Base-by-base conservation (phyloP, 2,329 filamentous ascomycete genomes). In the Ophiostoma ips region DNA sequence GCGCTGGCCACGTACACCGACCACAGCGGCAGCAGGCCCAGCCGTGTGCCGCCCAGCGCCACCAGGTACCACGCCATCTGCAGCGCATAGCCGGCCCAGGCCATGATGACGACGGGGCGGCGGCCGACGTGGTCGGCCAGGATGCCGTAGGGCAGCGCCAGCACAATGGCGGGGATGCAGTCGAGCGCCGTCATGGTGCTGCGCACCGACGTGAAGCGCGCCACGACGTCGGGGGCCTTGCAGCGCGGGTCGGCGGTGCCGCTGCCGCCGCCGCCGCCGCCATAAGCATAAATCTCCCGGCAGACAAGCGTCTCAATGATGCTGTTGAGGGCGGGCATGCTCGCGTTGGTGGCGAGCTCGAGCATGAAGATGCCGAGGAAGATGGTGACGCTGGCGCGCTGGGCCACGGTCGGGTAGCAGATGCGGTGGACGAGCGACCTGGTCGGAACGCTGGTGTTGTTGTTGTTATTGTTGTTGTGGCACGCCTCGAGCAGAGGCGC, bases 291-390 rank as follows among this genome's bases (percentile, higher is more conserved):
- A 8, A n/a, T n/a, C n/a, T n/a, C n/a, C n/a, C 70, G 69, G 59
- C 76, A 79, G 41, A 76, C 68, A 43, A 77, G 68, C 48, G 68
- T 65, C 58, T 80, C 76, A 55, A 73, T 67, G 47, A 78, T 66
- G 49, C 71, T 69, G 46, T 68, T 71, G 41, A 62, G 58, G 0
- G 75, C 71, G 3, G 72, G 65, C 31, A 60, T 36, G 33, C 52
- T 33, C 15, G 62, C 55, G 49, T 52, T 58, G 16, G 53, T 57
- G 52, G 66, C 68, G 12, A 71, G 61, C 46, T 70, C 68, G 48
- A 71, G 54, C 38, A 73, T 55, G 47, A 73, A 62, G 37, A 75
- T 53, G 15, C 60, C 52, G 44, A 56, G 50, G 35, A 66, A 59
- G 53, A 57, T 56, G 37, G 65, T 55, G 8, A 64, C 12, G 48